A percentile compares a stretch with the other conserved stretches of the same genome.
These are phyloP conservation scores for Cryptosporidium parvum DNA, from an alignment of 169 alveolate genomes.

Conservation along the genomic window DNA sequence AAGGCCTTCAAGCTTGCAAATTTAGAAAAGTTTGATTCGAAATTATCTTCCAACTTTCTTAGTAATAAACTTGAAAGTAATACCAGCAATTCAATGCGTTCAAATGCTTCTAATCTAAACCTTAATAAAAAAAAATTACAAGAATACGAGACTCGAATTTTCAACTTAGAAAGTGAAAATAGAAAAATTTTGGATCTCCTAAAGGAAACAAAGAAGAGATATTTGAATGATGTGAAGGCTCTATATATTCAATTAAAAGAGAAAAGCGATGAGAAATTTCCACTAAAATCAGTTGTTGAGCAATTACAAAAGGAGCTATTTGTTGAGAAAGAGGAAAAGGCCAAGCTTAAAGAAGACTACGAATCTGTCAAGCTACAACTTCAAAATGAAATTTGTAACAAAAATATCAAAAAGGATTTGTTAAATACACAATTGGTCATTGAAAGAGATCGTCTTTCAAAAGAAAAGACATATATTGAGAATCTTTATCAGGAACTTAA, in stretches of 20 bases:
- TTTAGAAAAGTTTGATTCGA: constrained; percentile 25
- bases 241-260: constrained; percentile 51
- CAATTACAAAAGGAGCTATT: constrained; percentile 61
- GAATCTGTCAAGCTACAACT: constrained; percentile 24
- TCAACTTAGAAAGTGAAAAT: constrained; percentile 37
- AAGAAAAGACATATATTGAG: constrained; percentile 26
- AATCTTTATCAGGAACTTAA: constrained; percentile 13
- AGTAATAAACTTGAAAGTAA: constrained; percentile 5
- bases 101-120: neutral
- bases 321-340: constrained; percentile 52
- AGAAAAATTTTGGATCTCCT: constrained; percentile 2
- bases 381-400: constrained; percentile 51
- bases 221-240: constrained; percentile 36
- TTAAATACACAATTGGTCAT: constrained; percentile 31
- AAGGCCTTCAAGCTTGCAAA: neutral
- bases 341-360: constrained; percentile 48
- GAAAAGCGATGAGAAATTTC: constrained; percentile 56
- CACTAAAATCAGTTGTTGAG: constrained; percentile 58
- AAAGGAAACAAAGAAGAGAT: constrained; percentile 35
- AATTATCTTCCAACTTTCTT: constrained; percentile 3
- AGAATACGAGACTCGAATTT: constrained; percentile 25
- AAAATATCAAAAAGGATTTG: constrained; percentile 46
- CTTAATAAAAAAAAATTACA: constrained; percentile 4
- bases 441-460: constrained; percentile 44
- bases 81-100: neutral